Evolutionary conservation across 257 asterid species (phyloP), one percentile per base, ranked within the genome.

Genomic region (Solanum etuberosum): DNA sequence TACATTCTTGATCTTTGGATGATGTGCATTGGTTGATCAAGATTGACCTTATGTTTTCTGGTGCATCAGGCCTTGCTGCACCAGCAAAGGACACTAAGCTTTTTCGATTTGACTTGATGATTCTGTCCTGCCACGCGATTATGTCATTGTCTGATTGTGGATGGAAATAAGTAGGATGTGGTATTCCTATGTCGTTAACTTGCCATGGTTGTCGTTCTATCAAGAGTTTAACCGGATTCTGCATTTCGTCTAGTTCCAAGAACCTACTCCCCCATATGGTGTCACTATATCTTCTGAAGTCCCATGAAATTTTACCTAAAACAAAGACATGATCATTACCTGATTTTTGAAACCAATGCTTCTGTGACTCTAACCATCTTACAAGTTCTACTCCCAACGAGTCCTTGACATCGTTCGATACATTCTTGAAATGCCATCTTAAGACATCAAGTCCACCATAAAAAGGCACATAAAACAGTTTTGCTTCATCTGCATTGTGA

Each of bases 381-480:
- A 95, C 35, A 5, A 94, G 77, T 5, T 92, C 97, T 9, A 84
- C 68, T 6, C 88, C 87, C 87, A 94, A 27, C 0, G 94, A 76
- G 87, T 95, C 98, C 89, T 94, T 95, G 18, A 92, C 86, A 29
- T 89, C 93, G 23, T 88, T 74, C 0, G 95, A 72, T 11, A 90
- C 94, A 35, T 93, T 93, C 92, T 91, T 94, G 97, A 95, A 95
- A 85, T 94, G 96, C 97, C 97, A 93, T 88, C 97, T 90, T 65
- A 95, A 57, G 86, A 93, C 84, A 65, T 95, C 98, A 6, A 95
- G 94, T 27, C 98, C 97, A 1, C 93, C 96, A 40, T 95, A 95
- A 81, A 89, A 95, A 0, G 98, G 98, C 9, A 95, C 97, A 35
- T 93, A 94, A 74, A 95, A 93, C 9, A 95, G 91, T 86, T 83